Conservation (phyloP, 495 filamentous ascomycete genomes). For the Penicillium crystallinum region DNA sequence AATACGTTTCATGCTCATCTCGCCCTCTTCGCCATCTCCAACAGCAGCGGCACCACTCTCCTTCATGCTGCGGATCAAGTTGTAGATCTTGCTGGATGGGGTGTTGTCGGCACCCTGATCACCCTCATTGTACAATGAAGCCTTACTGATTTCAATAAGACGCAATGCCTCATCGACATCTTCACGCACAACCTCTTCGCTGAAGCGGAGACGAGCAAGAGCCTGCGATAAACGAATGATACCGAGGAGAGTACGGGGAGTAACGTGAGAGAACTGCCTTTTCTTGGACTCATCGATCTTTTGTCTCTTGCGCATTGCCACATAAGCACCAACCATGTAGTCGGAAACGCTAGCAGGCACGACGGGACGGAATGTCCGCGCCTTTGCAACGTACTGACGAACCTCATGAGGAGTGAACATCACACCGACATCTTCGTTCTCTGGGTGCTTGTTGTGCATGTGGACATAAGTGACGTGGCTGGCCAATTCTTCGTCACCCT, state of each 20-base stretch:
- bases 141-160: conserved; percentile 86
- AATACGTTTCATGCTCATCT: conserved; percentile 80
- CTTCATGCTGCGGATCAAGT: conserved; percentile 77
- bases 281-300: conserved; percentile 82
- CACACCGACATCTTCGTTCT: conserved; percentile 57
- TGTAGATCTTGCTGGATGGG: conserved; percentile 85
- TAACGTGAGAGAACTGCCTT: conserved; percentile 88
- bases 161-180: conserved; percentile 95
- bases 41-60: conserved; percentile 76
- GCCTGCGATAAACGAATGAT: conserved; percentile 91
- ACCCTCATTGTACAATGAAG: conserved; percentile 68
- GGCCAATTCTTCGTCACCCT: conserved; percentile 88
- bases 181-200: conserved; percentile 73
- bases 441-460: conserved; percentile 93
- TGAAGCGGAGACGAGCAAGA: conserved; percentile 88
- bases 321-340: conserved; percentile 95
- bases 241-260: conserved; percentile 86
- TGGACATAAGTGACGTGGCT: conserved; percentile 95
- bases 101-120: conserved; percentile 61
- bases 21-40: conserved; percentile 64
- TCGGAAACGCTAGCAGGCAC: conserved; percentile 81
- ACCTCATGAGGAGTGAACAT: conserved; percentile 88
- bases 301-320: conserved; percentile 81
- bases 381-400: conserved; percentile 90
- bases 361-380: conserved; percentile 77